These are phyloP conservation scores for Fusarium cicatricum DNA, from an alignment of 2,329 filamentous ascomycete species.

Conservation along the genomic window DNA sequence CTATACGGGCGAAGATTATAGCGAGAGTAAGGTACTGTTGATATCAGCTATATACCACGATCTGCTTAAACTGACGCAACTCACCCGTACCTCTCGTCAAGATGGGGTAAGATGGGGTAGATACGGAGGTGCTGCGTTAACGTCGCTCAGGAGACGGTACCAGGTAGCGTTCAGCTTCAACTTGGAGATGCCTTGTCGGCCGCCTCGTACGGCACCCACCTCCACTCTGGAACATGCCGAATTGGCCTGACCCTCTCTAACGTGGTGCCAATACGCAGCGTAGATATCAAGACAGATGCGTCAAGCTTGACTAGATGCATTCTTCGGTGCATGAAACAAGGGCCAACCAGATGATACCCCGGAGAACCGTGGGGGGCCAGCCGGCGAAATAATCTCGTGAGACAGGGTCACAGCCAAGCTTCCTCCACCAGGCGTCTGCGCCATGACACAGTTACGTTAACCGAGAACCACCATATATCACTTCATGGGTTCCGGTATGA, in stretches of 20 bases:
- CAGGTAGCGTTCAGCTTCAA: no score
- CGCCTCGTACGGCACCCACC: no score
- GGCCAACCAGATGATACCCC: conserved; percentile 7
- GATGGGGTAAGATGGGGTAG: no score
- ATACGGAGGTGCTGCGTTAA: no score
- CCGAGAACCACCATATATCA: neutral
- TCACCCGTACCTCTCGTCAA: no score
- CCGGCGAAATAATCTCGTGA: neutral
- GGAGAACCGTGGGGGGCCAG: conserved; percentile 9
- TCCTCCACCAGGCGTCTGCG: neutral
- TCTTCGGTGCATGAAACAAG: neutral
- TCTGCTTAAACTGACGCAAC: no score
- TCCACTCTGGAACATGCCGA: no score
- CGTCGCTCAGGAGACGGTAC: no score
- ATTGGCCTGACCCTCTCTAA: neutral
- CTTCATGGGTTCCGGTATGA: neutral
- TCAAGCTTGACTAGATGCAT: neutral
- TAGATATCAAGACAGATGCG: neutral
- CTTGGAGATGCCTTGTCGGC: no score
- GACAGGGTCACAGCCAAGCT: neutral
- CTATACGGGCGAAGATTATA: no score
- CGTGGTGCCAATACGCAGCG: neutral
- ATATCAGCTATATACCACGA: no score
- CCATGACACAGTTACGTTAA: conserved; percentile 1
- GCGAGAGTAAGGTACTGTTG: no score